Conservation (phyloP, 129 eudicot species). For the Flaveria trinervia region DNA sequence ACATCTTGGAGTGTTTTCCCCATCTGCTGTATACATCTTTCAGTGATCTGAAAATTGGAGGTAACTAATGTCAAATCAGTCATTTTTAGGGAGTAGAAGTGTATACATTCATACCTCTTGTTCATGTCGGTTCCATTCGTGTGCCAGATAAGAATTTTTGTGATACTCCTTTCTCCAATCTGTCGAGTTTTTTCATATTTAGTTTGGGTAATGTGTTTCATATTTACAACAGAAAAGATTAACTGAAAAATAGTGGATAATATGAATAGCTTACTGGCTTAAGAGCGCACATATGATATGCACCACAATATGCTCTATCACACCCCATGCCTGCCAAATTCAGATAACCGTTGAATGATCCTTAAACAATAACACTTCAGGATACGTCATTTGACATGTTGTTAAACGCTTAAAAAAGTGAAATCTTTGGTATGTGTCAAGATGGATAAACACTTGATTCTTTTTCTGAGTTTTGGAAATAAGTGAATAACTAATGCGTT, state of each 20-base stretch:
- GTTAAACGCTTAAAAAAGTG: too few species aligned
- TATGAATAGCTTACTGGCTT: constrained; percentile 59
- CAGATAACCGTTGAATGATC: not conserved
- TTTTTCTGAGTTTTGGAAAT: too few species aligned
- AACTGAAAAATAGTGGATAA: not conserved
- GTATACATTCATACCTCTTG: constrained; percentile 57
- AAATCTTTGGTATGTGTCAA: not conserved
- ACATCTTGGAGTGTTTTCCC: constrained; percentile 74
- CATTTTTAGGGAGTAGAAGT: not conserved
- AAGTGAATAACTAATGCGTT: not conserved
- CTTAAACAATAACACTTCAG: too few species aligned
- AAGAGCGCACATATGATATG: constrained; percentile 68
- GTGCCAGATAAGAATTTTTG: constrained; percentile 57
- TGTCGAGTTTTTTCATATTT: constrained; percentile 34
- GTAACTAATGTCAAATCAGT: constrained; percentile 7
- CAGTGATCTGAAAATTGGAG: constrained; percentile 58
- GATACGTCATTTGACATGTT: too few species aligned
- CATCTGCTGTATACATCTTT: constrained; percentile 70
- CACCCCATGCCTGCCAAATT: constrained; percentile 76
- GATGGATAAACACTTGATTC: not conserved
- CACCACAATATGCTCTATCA: constrained; percentile 92
- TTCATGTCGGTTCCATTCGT: constrained; percentile 70
- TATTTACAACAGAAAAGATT: not conserved
- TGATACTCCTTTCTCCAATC: constrained; percentile 54
- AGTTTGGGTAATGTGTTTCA: not conserved